Evolutionary conservation across 2,329 filamentous ascomycete species (phyloP), one percentile per base, ranked within the genome.

Genomic region (Ophiocordyceps polyrhachis-furcata): DNA sequence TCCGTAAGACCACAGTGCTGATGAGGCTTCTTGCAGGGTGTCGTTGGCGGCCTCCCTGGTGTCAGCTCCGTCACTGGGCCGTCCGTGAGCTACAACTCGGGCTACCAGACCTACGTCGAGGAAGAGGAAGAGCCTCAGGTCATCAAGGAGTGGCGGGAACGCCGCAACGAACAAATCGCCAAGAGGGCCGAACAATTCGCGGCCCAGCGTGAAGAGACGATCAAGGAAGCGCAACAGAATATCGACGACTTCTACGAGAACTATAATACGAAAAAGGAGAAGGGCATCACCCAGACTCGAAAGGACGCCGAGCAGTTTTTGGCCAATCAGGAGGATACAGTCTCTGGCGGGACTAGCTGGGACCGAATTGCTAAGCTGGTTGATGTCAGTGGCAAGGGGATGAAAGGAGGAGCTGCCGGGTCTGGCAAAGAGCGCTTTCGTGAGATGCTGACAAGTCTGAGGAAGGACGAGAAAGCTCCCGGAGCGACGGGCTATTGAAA

Each of bases 241-340:
- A 93, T 98, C 51, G 91, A 98, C 61, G 91, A 95, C 62, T 98
- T 96, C 67, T 98, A 98, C 71, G 88, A 95, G 59, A 95, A 94
- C 66, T 98, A 98, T 71, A 96, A 96, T 70, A 80, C 82, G 63
- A 94, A 95, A 69, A 89, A 91, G 62, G 91, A 98, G 62, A 96
- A 96, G 74, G 77, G 76, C 48, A 81, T 95, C 53, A 72, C 81
- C 20, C 85, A 93, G 68, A 91, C 89, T 46, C 78, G 81, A 56
- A 82, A 83, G 62, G 91, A 98, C 55, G 91, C 89, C 7, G 89
- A 96, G 57, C 79, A 94, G 58, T 98, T 96, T 64, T 68, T 96
- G 42, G 80, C 76, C 45, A 87, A 71, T 62, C 78, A 88, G 48
- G 89, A 98, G 61, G 88, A 96, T 61, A 95, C 88, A 37, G 84